Evolutionary conservation across 495 filamentous ascomycete genomes (phyloP).

Genomic region (Aspergillus olivimuriae): DNA sequence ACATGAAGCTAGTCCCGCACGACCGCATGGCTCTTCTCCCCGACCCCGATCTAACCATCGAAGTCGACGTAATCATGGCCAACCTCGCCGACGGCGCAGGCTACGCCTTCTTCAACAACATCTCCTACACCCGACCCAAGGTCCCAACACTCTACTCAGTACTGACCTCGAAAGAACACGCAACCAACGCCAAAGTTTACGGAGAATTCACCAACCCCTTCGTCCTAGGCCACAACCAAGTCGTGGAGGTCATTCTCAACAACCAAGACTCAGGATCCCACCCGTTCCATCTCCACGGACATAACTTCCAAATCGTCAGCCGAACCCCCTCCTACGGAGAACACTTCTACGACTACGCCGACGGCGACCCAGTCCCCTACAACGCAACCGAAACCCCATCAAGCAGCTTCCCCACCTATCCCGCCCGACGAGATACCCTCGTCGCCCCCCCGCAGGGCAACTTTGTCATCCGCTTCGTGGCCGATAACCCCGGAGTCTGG

Average conservation of each 20-base stretch:
- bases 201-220: conserved; percentile 65
- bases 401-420: conserved; percentile 27
- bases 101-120: conserved; percentile 73
- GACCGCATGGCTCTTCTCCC: conserved; percentile 38
- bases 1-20: conserved; percentile 43
- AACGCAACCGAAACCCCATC: conserved; percentile 29
- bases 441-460: conserved; percentile 49
- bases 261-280: conserved; percentile 69
- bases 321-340: conserved; percentile 38
- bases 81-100: conserved; percentile 31
- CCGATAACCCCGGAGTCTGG: conserved; percentile 60
- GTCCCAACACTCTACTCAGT: conserved; percentile 77
- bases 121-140: conserved; percentile 66
- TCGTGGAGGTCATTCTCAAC: conserved; percentile 77
- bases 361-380: conserved; percentile 33
- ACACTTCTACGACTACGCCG: conserved; percentile 29
- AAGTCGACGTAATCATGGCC: conserved; percentile 40
- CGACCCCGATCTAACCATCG: conserved; percentile 22
- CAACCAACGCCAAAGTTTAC: conserved; percentile 62
- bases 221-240: conserved; percentile 58
- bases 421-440: conserved; percentile 52
- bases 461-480: conserved; percentile 61
- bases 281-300: conserved; percentile 86
- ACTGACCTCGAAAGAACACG: conserved; percentile 54
- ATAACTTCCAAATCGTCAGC: conserved; percentile 68